Base-by-base conservation (phyloP, 306 rosid genomes). In the Vicia sativa region DNA sequence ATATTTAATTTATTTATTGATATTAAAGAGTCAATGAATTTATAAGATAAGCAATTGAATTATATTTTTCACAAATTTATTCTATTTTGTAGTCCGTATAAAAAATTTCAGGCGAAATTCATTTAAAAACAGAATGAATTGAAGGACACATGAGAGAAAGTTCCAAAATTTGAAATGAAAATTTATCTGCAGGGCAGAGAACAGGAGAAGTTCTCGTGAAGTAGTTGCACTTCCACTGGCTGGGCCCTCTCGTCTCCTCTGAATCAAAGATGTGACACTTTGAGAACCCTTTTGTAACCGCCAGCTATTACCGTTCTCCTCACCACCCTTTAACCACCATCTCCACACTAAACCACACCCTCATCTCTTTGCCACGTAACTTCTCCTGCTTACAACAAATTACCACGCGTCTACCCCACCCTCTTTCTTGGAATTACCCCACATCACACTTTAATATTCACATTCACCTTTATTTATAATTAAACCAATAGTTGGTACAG, bases 281-380 rank as follows among this genome's bases (percentile, higher is more conserved):
- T 74, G 65, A 60, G 52, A 77, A 57, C 70, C 64, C 80, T 72
- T 76, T 69, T 77, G 70, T 82, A 87, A 87, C 93, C 78, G 88
- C 84, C 84, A 83, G 90, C 88, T 87, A 79, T 78, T 65, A 45
- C 82, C 69, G 53, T 74, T 72, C 88, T 80, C 88, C 75, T 81
- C 78, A 75, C 79, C 74, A 72, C 79, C 84, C 74, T 14, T 15
- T 48, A 48, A 48, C 54, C 54, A 67, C 1, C 53, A 35, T 42
- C 19, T 45, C 74, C 77, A 54, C 78, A 49, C 37, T 31, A 71
- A 61, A 65, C 72, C 64, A 19, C 48, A 8, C 64, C 67, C 67
- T 73, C 53, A 62, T 61, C 74, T 62, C 26, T 69, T 23, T 53
- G 77, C 81, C 89, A 65, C 69, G 84, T 79, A 71, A 3, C n/a